These are phyloP conservation scores for Moringa oleifera DNA, from an alignment of 345 rosid species.

Conservation along the genomic window DNA sequence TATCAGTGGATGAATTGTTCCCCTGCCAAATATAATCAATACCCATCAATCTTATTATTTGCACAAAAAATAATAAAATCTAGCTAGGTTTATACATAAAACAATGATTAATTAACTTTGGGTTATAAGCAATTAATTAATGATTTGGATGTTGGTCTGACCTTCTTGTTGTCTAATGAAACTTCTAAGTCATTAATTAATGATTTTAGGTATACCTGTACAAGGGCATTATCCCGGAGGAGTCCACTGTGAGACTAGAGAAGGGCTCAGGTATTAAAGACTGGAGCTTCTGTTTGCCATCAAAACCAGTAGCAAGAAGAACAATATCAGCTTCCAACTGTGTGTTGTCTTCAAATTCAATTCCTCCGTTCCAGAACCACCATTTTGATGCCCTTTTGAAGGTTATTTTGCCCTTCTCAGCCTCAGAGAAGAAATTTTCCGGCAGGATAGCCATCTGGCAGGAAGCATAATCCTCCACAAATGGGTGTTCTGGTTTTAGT, in stretches of 20 bases:
- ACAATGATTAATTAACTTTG: no score
- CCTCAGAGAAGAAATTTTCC: constrained; percentile 67
- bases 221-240: constrained; percentile 60
- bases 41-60: no score
- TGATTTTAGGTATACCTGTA: constrained; percentile 42
- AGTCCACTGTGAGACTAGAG: constrained; percentile 43
- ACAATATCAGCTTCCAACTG: constrained; percentile 71
- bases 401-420: constrained; percentile 66
- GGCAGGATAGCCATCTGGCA: constrained; percentile 95
- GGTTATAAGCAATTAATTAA: no score
- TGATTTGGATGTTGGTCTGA: no score
- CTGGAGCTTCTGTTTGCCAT: constrained; percentile 73
- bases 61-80: no score
- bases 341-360: constrained; percentile 65
- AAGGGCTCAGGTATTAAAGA: constrained; percentile 77
- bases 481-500: constrained; percentile 76
- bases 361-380: constrained; percentile 70
- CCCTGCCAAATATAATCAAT: constrained; percentile 53
- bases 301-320: constrained; percentile 73
- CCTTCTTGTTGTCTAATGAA: no score
- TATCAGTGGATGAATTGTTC: constrained; percentile 73
- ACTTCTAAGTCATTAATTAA: no score
- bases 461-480: constrained; percentile 84
- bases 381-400: constrained; percentile 66
- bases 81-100: no score